Evolutionary conservation across 805 yeast genomes (phyloP).

Genomic region (Starmerella apis): DNA sequence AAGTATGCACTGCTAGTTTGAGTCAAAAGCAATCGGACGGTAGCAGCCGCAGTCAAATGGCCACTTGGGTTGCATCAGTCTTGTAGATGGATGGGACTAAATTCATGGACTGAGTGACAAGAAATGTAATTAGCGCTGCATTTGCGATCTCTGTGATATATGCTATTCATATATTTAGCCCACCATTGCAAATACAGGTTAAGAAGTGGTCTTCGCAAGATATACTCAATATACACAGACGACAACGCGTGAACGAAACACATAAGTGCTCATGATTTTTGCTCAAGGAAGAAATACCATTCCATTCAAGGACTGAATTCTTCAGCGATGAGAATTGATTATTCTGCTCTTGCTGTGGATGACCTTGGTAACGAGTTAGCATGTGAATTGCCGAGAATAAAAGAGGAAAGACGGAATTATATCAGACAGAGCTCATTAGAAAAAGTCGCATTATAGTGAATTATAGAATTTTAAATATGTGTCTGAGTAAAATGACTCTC

Average conservation of each 20-base stretch:
- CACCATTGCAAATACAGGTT: slow-evolving; percentile 40
- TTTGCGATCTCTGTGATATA: slow-evolving; percentile 42
- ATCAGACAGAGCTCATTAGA: slow-evolving; percentile 44
- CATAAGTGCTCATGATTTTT: slow-evolving; percentile 35
- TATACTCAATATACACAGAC: slow-evolving; percentile 34
- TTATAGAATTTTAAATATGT: slow-evolving; percentile 40
- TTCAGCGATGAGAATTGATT: too few species aligned
- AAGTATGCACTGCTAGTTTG: slow-evolving; percentile 12
- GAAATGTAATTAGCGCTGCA: slow-evolving; percentile 39
- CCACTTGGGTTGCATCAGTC: slow-evolving; percentile 2
- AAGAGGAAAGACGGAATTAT: slow-evolving; percentile 23
- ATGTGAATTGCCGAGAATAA: slow-evolving; percentile 18
- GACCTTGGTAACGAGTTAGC: slow-evolving; percentile 18
- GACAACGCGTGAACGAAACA: slow-evolving; percentile 38
- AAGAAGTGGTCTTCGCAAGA: slow-evolving; percentile 39
- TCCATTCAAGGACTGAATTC: slow-evolving; percentile 12
- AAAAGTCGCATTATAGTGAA: slow-evolving; percentile 55
- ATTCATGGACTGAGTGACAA: slow-evolving; percentile 32
- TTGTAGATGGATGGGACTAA: slow-evolving; percentile 21
- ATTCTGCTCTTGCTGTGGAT: too few species aligned
- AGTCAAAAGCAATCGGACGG: slow-evolving; percentile 13
- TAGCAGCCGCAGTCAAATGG: slow-evolving; percentile 4
- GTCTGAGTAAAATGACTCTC: slow-evolving; percentile 43
- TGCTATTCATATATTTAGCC: slow-evolving; percentile 44
- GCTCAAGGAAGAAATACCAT: slow-evolving; percentile 16